These are phyloP conservation scores for Phaffia tasmanica DNA, from an alignment of 768 basidiomycete genomes.

Conservation along the genomic window DNA sequence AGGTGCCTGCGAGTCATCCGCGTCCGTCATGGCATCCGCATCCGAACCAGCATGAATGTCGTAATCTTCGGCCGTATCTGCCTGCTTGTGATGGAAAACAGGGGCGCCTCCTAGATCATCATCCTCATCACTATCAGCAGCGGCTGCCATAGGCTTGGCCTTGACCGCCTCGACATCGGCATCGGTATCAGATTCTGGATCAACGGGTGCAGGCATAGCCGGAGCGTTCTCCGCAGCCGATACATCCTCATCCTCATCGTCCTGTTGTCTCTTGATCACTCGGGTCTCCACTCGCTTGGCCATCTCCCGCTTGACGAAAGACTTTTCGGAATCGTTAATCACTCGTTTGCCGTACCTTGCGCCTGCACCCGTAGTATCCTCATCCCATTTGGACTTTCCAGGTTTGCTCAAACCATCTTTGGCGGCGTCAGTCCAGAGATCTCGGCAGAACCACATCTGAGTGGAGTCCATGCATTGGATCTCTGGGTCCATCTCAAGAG, in stretches of 20 bases:
- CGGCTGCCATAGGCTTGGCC: conserved; percentile 10
- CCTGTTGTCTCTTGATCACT: conserved; percentile 10
- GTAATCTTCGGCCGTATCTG: conserved; percentile 41
- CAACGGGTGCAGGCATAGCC: neutral
- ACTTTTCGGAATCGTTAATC: no score
- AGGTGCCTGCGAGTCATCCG: conserved; percentile 8
- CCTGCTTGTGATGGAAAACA: conserved; percentile 3
- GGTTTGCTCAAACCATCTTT: conserved; percentile 46
- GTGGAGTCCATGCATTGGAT: conserved; percentile 86
- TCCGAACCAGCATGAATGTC: conserved; percentile 79
- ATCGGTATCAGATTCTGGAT: no score
- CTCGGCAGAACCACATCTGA: conserved; percentile 96
- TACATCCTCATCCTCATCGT: conserved; percentile 13
- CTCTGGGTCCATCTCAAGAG: conserved; percentile 58
- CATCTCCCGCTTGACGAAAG: neutral
- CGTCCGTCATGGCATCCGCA: conserved; percentile 70
- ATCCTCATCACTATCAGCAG: conserved; percentile 9
- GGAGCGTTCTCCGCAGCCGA: conserved; percentile 21
- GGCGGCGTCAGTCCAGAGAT: conserved; percentile 87
- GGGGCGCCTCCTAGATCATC: conserved; percentile 2
- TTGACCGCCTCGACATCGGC: neutral
- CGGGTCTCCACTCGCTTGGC: neutral
- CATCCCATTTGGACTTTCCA: conserved; percentile 28
- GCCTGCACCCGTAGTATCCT: neutral
- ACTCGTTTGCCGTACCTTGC: neutral